Percentiles rank a stretch among this genome's conserved stretches.
These are phyloP conservation scores for Protomyces arabidopsidicola DNA, from an alignment of 1,139 yeast genomes.

Conservation along the genomic window DNA sequence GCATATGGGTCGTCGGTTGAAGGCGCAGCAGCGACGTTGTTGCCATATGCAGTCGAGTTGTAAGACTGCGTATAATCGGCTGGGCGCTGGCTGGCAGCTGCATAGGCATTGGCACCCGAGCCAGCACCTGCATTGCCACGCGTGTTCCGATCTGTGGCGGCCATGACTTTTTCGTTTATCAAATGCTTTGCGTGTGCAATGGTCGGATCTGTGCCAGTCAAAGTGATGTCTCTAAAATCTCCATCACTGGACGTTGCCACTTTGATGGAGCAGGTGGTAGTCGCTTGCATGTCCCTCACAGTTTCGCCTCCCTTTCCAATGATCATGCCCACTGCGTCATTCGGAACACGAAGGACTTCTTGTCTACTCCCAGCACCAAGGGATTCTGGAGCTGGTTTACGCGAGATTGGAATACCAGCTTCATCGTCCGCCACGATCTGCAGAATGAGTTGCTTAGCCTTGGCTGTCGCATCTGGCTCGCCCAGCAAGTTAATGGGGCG, in stretches of 20 bases:
- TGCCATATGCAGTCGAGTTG: neutral
- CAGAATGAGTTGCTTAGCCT: slow-evolving; percentile 28
- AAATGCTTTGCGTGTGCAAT: slow-evolving; percentile 27
- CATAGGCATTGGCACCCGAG: neutral
- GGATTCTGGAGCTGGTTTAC: slow-evolving; percentile 22
- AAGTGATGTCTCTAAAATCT: slow-evolving; percentile 25
- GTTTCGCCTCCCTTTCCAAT: slow-evolving; percentile 30
- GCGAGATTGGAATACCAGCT: slow-evolving; percentile 19
- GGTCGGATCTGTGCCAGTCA: slow-evolving; percentile 28
- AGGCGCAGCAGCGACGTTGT: neutral
- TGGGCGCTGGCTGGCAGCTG: slow-evolving; percentile 5
- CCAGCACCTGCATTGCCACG: slow-evolving; percentile 2
- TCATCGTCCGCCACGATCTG: slow-evolving; percentile 30
- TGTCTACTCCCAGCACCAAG: slow-evolving; percentile 20
- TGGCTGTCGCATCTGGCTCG: slow-evolving; percentile 27
- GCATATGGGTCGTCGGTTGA: slow-evolving; percentile 25
- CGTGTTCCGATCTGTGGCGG: slow-evolving; percentile 4
- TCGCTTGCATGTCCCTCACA: slow-evolving; percentile 27
- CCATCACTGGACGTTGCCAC: slow-evolving; percentile 17
- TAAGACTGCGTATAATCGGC: slow-evolving; percentile 3
- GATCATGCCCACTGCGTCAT: slow-evolving; percentile 29
- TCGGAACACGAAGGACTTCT: slow-evolving; percentile 22
- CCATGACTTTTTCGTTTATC: slow-evolving; percentile 26
- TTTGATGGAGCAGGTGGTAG: slow-evolving; percentile 26
- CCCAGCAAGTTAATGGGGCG: slow-evolving; percentile 31